Evolutionary conservation across 2,329 filamentous ascomycete species (phyloP).

Genomic region (Aspergillus texensis): DNA sequence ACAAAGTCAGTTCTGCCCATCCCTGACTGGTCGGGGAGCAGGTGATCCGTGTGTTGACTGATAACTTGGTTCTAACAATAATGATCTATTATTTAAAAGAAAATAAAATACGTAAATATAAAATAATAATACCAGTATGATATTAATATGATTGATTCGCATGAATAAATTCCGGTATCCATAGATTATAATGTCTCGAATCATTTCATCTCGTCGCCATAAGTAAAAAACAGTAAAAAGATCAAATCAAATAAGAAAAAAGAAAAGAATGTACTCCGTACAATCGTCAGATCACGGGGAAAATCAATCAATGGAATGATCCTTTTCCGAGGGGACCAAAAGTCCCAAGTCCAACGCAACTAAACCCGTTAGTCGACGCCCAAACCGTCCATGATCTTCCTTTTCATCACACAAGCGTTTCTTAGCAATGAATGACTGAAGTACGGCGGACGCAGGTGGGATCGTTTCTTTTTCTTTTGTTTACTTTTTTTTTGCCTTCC

Average conservation of each 20-base stretch:
- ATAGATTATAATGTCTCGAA: neutral
- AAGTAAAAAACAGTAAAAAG: too few species aligned
- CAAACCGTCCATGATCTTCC: conserved; percentile 11
- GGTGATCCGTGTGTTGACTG: conserved; percentile 6
- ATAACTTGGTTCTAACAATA: neutral
- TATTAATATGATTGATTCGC: neutral
- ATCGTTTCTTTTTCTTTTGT: neutral
- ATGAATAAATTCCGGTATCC: neutral
- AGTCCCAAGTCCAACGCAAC: neutral
- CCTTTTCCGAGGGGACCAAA: conserved; percentile 1
- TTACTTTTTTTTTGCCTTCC: conserved; percentile 5
- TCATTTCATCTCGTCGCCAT: neutral
- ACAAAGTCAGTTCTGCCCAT: conserved; percentile 1
- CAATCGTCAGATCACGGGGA: neutral
- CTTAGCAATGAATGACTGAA: conserved; percentile 4
- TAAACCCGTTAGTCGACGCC: neutral
- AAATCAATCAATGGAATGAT: neutral
- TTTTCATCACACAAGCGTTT: conserved; percentile 6
- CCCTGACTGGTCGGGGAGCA: conserved; percentile 6
- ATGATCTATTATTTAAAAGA: neutral
- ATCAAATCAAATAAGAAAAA: neutral
- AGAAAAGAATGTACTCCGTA: neutral
- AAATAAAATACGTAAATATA: neutral
- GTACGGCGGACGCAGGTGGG: neutral
- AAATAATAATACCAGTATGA: neutral